phyloP scores from a whole-genome alignment of 2,329 filamentous ascomycete genomes.

The Periconia digitata region DNA sequence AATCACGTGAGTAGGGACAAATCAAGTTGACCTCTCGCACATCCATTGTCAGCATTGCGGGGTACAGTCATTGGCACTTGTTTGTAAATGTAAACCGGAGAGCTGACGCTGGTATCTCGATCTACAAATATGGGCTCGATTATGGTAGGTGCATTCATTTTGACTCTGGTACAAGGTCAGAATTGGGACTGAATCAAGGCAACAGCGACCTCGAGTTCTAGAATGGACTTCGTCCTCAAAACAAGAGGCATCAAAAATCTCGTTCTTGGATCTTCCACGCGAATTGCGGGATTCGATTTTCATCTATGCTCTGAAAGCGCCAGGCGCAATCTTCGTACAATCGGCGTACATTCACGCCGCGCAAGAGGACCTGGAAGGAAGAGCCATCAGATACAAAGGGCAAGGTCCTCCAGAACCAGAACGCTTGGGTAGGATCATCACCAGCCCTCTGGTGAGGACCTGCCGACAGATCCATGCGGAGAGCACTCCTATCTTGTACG shows the following conservation, averaged over 20 bases:
- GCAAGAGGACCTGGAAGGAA: slow-evolving; percentile 17
- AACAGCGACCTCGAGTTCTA: background rate
- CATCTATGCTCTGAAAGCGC: slow-evolving; percentile 20
- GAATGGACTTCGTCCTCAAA: slow-evolving; percentile 26
- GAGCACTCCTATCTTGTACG: slow-evolving; percentile 50
- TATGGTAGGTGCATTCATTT: too few relatives aligned
- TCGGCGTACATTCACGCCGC: slow-evolving; percentile 16
- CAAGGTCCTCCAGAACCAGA: slow-evolving; percentile 26
- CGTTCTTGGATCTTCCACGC: slow-evolving; percentile 36
- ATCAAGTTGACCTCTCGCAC: too few relatives aligned
- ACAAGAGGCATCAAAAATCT: slow-evolving; percentile 6
- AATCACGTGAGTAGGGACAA: too few relatives aligned
- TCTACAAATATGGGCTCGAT: background rate
- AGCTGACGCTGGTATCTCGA: too few relatives aligned
- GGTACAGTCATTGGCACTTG: too few relatives aligned
- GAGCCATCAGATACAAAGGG: slow-evolving; percentile 26
- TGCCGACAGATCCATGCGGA: slow-evolving; percentile 48
- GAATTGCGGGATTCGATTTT: slow-evolving; percentile 34
- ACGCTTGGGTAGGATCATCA: slow-evolving; percentile 16
- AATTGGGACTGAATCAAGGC: background rate
- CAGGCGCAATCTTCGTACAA: slow-evolving; percentile 33
- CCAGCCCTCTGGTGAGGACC: slow-evolving; percentile 33
- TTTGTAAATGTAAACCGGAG: too few relatives aligned
- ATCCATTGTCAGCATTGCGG: too few relatives aligned
- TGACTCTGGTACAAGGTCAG: too few relatives aligned